A percentile compares a stretch with the other conserved stretches of the same genome.
phyloP scores from a whole-genome alignment of 306 rosid species.

The Canavalia ensiformis region DNA sequence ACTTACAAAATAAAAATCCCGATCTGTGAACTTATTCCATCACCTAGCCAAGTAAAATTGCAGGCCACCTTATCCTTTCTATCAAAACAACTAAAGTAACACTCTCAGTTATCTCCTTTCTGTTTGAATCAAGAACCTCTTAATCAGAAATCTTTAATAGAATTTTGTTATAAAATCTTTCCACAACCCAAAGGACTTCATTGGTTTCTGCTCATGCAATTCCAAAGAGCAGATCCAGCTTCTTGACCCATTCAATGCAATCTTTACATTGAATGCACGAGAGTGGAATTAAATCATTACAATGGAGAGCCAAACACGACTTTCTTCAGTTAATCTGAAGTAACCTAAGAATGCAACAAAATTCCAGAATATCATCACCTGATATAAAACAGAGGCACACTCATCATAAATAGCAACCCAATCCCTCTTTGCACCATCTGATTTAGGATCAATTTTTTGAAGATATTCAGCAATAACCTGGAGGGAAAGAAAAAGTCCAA shows the following conservation, averaged over 20 bases:
- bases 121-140: conserved; percentile 24
- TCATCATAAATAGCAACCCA: conserved; percentile 99
- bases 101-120: conserved; percentile 1
- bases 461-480: conserved; percentile 98
- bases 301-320: conserved; percentile 31
- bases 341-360: conserved; percentile 28
- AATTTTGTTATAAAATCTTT: neutral
- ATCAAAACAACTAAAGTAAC: conserved; percentile 3
- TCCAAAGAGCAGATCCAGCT: conserved; percentile 35
- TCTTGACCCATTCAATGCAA: conserved; percentile 25
- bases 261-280: conserved; percentile 18
- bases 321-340: conserved; percentile 34
- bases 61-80: conserved; percentile 14
- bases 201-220: conserved; percentile 36
- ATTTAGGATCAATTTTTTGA: conserved; percentile 97
- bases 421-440: conserved; percentile 99
- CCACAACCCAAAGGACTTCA: conserved; percentile 31
- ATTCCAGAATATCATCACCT: conserved; percentile 63
- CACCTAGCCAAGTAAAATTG: conserved; percentile 36
- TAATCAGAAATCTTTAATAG: conserved; percentile 15
- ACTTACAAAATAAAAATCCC: conserved; percentile 27
- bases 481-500: conserved; percentile 38
- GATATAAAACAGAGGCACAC: conserved; percentile 93
- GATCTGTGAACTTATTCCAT: conserved; percentile 25
- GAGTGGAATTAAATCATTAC: conserved; percentile 20